These are phyloP conservation scores for Sedum album DNA, from an alignment of 164 flowering plant species.

Conservation along the genomic window DNA sequence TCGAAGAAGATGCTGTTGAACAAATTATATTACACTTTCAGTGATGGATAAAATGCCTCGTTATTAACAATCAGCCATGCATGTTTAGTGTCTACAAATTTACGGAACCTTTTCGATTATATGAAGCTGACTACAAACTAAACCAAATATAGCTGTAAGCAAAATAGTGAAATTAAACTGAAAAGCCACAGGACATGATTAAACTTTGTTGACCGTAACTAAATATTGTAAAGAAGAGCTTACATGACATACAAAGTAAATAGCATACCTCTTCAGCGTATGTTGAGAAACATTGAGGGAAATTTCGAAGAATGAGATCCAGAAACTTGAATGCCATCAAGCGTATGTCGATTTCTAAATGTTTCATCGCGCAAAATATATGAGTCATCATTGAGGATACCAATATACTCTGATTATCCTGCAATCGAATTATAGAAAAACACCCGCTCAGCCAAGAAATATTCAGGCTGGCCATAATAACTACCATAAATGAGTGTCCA, in stretches of 20 bases:
- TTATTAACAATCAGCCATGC: not conserved
- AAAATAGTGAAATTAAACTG: too few relatives aligned
- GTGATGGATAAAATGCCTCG: too few relatives aligned
- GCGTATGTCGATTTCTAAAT: too few relatives aligned
- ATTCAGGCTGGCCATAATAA: not conserved
- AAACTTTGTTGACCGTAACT: not conserved
- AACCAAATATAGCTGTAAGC: too few relatives aligned
- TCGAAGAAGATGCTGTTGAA: too few relatives aligned
- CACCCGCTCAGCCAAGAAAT: not conserved
- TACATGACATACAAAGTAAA: not conserved
- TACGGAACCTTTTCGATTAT: not conserved
- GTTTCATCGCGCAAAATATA: constrained; percentile 79
- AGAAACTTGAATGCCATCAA: constrained; percentile 87
- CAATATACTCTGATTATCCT: too few relatives aligned
- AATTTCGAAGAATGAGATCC: constrained; percentile 60
- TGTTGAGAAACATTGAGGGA: constrained; percentile 56
- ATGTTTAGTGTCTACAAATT: not conserved
- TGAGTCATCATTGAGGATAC: too few relatives aligned
- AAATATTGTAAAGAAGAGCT: not conserved
- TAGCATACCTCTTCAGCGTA: constrained; percentile 71
- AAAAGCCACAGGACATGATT: too few relatives aligned
- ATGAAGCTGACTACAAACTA: too few relatives aligned
- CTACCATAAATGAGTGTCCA: not conserved
- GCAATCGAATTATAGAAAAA: constrained; percentile 15
- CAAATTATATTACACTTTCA: too few relatives aligned